Base-by-base conservation (phyloP, 352 stramenopile genomes). In the Globisporangium cederbergense region DNA sequence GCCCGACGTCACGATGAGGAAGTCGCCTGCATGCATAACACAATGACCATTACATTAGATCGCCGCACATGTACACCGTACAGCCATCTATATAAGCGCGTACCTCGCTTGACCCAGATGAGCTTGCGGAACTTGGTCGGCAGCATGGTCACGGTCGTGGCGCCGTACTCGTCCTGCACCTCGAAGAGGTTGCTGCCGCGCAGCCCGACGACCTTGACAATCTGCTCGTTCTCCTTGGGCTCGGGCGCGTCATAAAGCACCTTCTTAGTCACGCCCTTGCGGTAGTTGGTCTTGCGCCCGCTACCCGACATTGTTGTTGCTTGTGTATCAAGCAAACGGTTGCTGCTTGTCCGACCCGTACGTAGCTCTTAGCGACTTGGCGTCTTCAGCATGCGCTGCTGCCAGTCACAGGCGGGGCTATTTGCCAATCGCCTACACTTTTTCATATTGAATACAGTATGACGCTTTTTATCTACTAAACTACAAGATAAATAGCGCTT, bases 91-190 rank as follows among this genome's bases (percentile, higher is more conserved):
- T 16, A 49, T 8, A 50, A 36, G 32, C 13, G 22, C 30, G 25
- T 51, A 88, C 80, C 83, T 56, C 96, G 85, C 78, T 99, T 99
- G 54, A 99, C 93, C 97, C 97, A 99, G 54, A 99, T 98, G 32
- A 99, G 84, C 80, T 99, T 99, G 65, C 95, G 90, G 77, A 99
- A 99, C 70, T 98, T 98, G 45, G 96, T 98, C 18, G 96, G 97
- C 65, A 99, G 81, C 75, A 99, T 97, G 30, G 97, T 98, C 59
- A 99, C 74, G 9, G 79, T 71, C 56, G 74, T 83, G 25, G 67
- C 60, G 53, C 84, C 89, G 40, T 81, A 66, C 1, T 75, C 73
- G 49, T 92, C 77, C 11, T 32, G 56, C 61, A 99, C 91, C 78
- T 99, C 94, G 70, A 99, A 98, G 66, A 98, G 86, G 75, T 99